phyloP scores from a whole-genome alignment of 2,329 filamentous ascomycete genomes.

The Trichophyton simii region DNA sequence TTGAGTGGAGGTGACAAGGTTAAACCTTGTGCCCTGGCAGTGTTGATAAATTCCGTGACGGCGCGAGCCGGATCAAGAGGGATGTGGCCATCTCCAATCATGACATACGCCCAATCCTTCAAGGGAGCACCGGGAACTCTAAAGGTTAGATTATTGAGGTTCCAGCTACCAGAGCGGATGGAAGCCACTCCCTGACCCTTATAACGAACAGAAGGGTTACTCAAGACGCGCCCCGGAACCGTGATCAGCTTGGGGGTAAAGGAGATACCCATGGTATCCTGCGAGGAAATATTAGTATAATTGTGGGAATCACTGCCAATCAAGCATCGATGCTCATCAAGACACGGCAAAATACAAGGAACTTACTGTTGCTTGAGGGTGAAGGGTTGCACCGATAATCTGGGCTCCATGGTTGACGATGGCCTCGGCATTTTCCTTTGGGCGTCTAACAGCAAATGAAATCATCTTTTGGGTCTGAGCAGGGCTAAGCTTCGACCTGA shows the following conservation, averaged over 20 bases:
- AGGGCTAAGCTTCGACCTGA: conserved; percentile 46
- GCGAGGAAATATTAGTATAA: conserved; percentile 6
- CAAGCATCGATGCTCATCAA: too few relatives aligned
- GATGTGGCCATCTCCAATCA: neutral
- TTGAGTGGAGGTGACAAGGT: neutral
- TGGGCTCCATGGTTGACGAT: conserved; percentile 46
- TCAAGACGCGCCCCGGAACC: conserved; percentile 58
- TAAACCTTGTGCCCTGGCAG: conserved; percentile 4
- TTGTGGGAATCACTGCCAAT: neutral
- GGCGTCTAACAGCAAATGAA: conserved; percentile 54
- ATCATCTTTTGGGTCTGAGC: conserved; percentile 59
- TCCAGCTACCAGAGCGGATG: conserved; percentile 52
- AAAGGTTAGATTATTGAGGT: conserved; percentile 50
- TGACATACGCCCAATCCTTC: conserved; percentile 39
- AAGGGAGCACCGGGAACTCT: conserved; percentile 32
- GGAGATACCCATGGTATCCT: conserved; percentile 9
- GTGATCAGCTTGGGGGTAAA: conserved; percentile 54
- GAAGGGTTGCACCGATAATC: conserved; percentile 45
- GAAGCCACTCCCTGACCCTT: conserved; percentile 23
- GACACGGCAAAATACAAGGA: neutral
- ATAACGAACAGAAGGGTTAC: conserved; percentile 51
- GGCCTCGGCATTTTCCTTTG: conserved; percentile 53
- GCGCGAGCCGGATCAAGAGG: neutral
- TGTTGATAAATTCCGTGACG: neutral
- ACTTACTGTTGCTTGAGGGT: conserved; percentile 33